phyloP scores from a whole-genome alignment of 2,329 filamentous ascomycete genomes.

The Penicillium sp. region DNA sequence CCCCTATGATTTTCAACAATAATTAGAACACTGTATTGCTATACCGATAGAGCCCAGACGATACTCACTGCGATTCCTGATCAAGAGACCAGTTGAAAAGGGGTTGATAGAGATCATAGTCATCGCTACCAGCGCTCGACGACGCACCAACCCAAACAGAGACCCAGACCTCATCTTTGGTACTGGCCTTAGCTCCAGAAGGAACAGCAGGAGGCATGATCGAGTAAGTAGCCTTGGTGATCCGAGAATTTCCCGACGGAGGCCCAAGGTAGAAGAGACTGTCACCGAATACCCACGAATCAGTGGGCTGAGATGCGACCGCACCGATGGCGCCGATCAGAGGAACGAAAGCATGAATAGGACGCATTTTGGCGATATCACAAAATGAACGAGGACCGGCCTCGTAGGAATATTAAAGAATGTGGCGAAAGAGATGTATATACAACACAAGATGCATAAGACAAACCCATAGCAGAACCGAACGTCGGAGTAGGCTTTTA shows the following conservation, averaged over 20 bases:
- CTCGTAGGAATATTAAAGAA: background rate
- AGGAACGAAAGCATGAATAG: conserved; percentile 1
- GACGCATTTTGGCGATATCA: conserved; percentile 6
- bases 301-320: conserved; percentile 6
- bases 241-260: conserved; percentile 12
- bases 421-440: background rate
- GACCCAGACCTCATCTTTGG: conserved; percentile 15
- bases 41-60: background rate
- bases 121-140: conserved; percentile 6
- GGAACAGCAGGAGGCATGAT: conserved; percentile 15
- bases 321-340: conserved; percentile 9
- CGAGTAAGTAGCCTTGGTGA: conserved; percentile 20
- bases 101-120: conserved; percentile 17
- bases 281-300: conserved; percentile 18
- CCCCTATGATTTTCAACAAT: conserved; percentile 3
- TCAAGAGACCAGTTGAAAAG: conserved; percentile 20
- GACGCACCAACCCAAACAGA: conserved; percentile 19
- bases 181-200: background rate
- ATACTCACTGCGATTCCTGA: conserved; percentile 17
- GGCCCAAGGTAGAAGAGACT: conserved; percentile 19
- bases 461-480: background rate
- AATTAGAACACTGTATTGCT: background rate
- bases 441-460: background rate
- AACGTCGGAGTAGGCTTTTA: background rate
- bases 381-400: background rate